Evolutionary conservation across 345 rosid genomes (phyloP).

Genomic region (Adansonia digitata): DNA sequence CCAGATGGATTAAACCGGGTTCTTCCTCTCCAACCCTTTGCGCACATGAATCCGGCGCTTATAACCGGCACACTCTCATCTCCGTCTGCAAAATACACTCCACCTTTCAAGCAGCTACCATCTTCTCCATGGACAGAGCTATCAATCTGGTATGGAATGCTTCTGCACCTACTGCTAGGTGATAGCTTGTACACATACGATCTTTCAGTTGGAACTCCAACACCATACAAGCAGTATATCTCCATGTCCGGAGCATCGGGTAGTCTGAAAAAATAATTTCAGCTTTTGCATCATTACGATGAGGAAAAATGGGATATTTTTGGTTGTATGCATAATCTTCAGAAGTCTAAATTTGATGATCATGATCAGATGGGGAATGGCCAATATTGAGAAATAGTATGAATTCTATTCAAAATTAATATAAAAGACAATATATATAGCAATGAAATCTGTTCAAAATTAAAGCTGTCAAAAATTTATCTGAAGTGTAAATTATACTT

Average conservation of each 20-base stretch:
- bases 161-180: slow-evolving; percentile 41
- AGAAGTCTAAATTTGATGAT: too few species aligned
- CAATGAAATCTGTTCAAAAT: not conserved
- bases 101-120: slow-evolving; percentile 43
- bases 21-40: slow-evolving; percentile 67
- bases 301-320: not conserved
- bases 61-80: slow-evolving; percentile 59
- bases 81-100: slow-evolving; percentile 48
- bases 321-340: too few species aligned
- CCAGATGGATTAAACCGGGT: slow-evolving; percentile 72
- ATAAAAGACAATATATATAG: not conserved
- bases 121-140: slow-evolving; percentile 38
- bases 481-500: slow-evolving; percentile 17
- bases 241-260: slow-evolving; percentile 74
- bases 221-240: slow-evolving; percentile 59
- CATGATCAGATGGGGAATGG: not conserved
- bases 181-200: slow-evolving; percentile 58
- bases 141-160: slow-evolving; percentile 63
- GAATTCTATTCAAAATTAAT: too few species aligned
- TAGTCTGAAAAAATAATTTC: slow-evolving; percentile 33
- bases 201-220: slow-evolving; percentile 69
- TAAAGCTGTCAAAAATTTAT: not conserved
- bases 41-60: slow-evolving; percentile 75
- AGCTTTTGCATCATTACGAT: not conserved
- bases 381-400: too few species aligned